These are phyloP conservation scores for Penicillium sp. DNA, from an alignment of 2,329 filamentous ascomycete genomes.

Conservation along the genomic window DNA sequence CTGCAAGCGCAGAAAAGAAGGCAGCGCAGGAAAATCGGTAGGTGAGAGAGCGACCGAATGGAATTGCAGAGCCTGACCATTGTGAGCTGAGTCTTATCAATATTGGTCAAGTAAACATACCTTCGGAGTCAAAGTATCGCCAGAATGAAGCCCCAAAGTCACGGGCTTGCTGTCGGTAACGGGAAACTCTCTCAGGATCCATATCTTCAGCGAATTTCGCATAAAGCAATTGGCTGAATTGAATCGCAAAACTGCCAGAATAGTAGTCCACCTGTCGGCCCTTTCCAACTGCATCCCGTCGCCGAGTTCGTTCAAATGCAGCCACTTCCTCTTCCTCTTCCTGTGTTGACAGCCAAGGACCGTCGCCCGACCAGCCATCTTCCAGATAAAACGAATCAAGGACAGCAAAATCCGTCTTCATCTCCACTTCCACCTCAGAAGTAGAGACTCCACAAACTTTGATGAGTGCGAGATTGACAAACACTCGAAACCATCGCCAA, in stretches of 20 bases:
- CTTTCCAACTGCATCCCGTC: slow-evolving; percentile 6
- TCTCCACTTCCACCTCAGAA: slow-evolving; percentile 35
- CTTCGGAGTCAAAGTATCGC: slow-evolving; percentile 51
- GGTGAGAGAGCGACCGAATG: slow-evolving; percentile 54
- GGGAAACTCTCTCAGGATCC: slow-evolving; percentile 40
- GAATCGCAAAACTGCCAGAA: slow-evolving; percentile 56
- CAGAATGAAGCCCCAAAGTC: slow-evolving; percentile 48
- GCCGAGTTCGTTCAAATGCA: background rate
- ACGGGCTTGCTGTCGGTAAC: slow-evolving; percentile 42
- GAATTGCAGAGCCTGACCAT: slow-evolving; percentile 50
- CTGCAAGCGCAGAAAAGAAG: slow-evolving; percentile 50
- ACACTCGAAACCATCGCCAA: slow-evolving; percentile 57
- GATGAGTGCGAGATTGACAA: slow-evolving; percentile 50
- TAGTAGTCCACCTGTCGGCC: slow-evolving; percentile 53
- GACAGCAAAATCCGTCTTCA: slow-evolving; percentile 45
- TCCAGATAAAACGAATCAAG: slow-evolving; percentile 49
- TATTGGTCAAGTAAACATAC: slow-evolving; percentile 27
- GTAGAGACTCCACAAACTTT: slow-evolving; percentile 43
- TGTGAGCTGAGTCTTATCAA: background rate
- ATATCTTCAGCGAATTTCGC: slow-evolving; percentile 45
- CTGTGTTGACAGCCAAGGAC: slow-evolving; percentile 37
- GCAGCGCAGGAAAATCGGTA: slow-evolving; percentile 55
- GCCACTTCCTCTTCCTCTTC: slow-evolving; percentile 22
- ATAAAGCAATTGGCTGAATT: slow-evolving; percentile 54
- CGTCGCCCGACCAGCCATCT: slow-evolving; percentile 53